Conservation (phyloP, 306 rosid species). For the Quercus glauca region DNA sequence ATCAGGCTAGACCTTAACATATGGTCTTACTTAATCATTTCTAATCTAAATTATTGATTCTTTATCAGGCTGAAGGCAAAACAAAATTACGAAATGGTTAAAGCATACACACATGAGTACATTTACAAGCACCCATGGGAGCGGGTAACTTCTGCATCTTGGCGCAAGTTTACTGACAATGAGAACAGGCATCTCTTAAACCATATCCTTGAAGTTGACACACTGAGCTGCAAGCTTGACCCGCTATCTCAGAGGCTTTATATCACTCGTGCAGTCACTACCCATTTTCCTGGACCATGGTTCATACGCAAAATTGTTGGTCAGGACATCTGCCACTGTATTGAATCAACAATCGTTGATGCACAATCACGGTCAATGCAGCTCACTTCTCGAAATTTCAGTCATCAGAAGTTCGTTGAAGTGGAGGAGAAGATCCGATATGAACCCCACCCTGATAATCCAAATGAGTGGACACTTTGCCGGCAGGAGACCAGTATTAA, state of each 20-base stretch:
- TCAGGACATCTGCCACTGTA: conserved; percentile 83
- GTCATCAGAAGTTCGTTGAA: conserved; percentile 73
- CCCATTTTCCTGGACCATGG: conserved; percentile 88
- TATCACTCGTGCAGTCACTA: conserved; percentile 68
- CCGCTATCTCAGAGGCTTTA: conserved; percentile 61
- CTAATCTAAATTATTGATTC: conserved; percentile 5
- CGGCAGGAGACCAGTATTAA: conserved; percentile 72
- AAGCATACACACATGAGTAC: conserved; percentile 74
- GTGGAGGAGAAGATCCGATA: conserved; percentile 75
- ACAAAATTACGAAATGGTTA: conserved; percentile 54
- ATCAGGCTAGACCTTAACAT: not conserved
- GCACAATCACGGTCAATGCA: conserved; percentile 57
- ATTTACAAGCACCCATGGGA: conserved; percentile 95
- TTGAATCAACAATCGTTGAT: conserved; percentile 72
- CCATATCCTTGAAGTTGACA: conserved; percentile 86
- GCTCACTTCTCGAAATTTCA: conserved; percentile 50
- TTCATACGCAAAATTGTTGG: conserved; percentile 63
- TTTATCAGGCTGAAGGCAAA: conserved; percentile 3
- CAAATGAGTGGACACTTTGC: conserved; percentile 69
- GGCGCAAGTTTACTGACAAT: conserved; percentile 86
- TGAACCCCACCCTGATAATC: conserved; percentile 73
- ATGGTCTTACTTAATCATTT: not conserved
- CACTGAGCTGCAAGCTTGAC: conserved; percentile 61
- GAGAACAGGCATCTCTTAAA: conserved; percentile 70
- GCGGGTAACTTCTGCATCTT: conserved; percentile 80